phyloP scores from a whole-genome alignment of 129 eudicot species.

The Dittrichia graveolens region DNA sequence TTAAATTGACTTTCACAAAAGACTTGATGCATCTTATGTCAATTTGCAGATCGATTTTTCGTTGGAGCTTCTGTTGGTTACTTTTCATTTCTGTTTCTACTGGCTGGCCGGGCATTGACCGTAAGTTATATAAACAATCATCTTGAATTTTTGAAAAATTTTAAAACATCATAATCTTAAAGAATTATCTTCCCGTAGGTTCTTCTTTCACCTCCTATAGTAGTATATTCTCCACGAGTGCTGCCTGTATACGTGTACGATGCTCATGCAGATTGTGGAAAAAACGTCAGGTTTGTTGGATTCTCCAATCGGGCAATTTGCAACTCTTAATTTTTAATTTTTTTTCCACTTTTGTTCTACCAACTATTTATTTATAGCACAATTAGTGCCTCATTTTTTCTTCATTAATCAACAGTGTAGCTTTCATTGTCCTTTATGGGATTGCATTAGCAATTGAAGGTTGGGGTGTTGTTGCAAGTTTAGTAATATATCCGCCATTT shows the following conservation, averaged over 20 bases:
- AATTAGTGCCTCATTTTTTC: constrained; percentile 5
- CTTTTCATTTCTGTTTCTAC: constrained; percentile 90
- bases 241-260: constrained; percentile 96
- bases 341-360: not conserved
- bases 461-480: constrained; percentile 99
- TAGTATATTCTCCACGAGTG: constrained; percentile 96
- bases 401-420: constrained; percentile 68
- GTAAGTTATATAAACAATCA: constrained; percentile 45
- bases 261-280: constrained; percentile 98
- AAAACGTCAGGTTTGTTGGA: constrained; percentile 88
- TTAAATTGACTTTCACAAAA: not conserved
- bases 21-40: constrained; percentile 18
- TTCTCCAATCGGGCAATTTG: not conserved
- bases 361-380: not conserved
- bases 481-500: constrained; percentile 92
- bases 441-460: constrained; percentile 96
- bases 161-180: not conserved
- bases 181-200: constrained; percentile 51
- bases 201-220: constrained; percentile 99
- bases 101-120: constrained; percentile 96
- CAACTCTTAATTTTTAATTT: not conserved
- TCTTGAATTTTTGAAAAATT: not conserved
- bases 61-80: constrained; percentile 98
- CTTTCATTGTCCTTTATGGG: constrained; percentile 92
- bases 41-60: constrained; percentile 68